Conservation (phyloP, 306 rosid species). For the Canavalia gladiata region DNA sequence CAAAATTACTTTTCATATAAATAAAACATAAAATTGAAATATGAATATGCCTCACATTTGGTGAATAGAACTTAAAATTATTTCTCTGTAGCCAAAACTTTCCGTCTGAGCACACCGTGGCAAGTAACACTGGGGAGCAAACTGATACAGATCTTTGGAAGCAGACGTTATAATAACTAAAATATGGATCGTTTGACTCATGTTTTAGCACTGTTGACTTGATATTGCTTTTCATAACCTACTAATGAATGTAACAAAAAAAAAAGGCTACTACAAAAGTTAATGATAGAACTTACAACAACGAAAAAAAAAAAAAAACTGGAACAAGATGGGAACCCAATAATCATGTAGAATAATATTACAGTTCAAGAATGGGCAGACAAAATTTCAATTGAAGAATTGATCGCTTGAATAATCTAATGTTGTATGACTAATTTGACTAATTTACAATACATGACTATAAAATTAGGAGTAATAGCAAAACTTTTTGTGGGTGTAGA, state of each 20-base stretch:
- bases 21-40: not conserved
- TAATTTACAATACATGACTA: slow-evolving; percentile 35
- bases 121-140: not conserved
- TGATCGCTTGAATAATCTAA: slow-evolving; percentile 23
- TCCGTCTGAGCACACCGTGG: not conserved
- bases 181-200: not conserved
- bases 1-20: not conserved
- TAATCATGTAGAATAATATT: not conserved
- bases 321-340: not conserved
- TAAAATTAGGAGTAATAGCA: slow-evolving; percentile 45
- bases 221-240: not conserved
- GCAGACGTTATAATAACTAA: not conserved
- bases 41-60: not conserved
- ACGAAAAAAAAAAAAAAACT: not conserved
- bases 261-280: not conserved
- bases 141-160: not conserved
- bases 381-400: not conserved
- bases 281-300: slow-evolving; percentile 14
- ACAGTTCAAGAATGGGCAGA: not conserved
- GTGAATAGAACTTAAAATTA: not conserved
- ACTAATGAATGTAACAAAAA: too few relatives aligned
- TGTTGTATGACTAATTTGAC: slow-evolving; percentile 1
- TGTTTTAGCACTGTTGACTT: not conserved
- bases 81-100: not conserved
- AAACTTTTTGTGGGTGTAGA: slow-evolving; percentile 45